These are phyloP conservation scores for Penicillium frequentans DNA, from an alignment of 2,329 filamentous ascomycete species.

Conservation along the genomic window DNA sequence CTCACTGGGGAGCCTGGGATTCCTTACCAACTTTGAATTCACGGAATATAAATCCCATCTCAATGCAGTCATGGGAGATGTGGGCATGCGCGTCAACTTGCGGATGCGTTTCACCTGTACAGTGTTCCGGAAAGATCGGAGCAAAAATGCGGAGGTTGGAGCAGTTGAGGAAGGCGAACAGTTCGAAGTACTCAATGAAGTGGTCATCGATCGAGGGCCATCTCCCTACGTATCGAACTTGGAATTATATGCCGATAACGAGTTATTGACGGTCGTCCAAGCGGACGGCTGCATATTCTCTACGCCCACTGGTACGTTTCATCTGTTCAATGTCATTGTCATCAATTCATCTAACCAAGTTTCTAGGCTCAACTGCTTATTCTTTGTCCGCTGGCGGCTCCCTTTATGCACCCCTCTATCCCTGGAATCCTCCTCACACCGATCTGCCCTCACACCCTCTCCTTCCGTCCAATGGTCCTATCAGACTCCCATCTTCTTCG, in stretches of 20 bases:
- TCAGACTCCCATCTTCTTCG: conserved; percentile 92
- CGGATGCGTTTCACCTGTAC: conserved; percentile 99
- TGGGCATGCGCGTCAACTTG: conserved; percentile 94
- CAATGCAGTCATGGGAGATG: conserved; percentile 85
- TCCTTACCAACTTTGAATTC: conserved; percentile 96
- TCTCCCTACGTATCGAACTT: conserved; percentile 96
- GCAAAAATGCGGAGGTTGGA: conserved; percentile 48
- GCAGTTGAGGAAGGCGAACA: conserved; percentile 87
- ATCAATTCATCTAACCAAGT: neutral
- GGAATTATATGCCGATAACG: conserved; percentile 92
- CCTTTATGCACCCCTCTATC: conserved; percentile 94
- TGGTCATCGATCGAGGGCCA: conserved; percentile 96
- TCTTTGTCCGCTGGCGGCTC: conserved; percentile 93
- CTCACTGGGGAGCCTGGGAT: conserved; percentile 86
- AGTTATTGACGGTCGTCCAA: conserved; percentile 91
- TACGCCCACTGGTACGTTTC: conserved; percentile 73
- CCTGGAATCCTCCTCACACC: conserved; percentile 95
- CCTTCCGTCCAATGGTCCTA: conserved; percentile 96
- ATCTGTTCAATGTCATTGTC: neutral
- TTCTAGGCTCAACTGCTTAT: conserved; percentile 77
- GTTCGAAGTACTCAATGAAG: conserved; percentile 96
- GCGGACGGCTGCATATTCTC: conserved; percentile 98
- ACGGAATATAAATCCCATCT: conserved; percentile 84
- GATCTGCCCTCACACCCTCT: conserved; percentile 95
- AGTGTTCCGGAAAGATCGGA: conserved; percentile 71